A percentile compares a stretch with the other conserved stretches of the same genome.
These are phyloP conservation scores for Mentha longifolia DNA, from an alignment of 257 asterid species.

Conservation along the genomic window DNA sequence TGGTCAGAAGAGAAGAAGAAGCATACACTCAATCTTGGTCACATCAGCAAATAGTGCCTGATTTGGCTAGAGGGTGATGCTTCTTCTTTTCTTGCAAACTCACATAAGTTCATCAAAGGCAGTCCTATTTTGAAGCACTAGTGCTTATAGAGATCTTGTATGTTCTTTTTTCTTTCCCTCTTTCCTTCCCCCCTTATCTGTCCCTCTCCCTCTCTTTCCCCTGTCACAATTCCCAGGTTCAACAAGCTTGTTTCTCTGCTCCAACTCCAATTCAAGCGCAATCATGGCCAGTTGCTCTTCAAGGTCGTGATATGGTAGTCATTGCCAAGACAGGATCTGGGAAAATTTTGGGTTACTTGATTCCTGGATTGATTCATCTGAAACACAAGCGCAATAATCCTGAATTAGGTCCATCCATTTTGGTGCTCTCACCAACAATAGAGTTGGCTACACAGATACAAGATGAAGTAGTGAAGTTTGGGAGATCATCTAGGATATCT, in stretches of 20 bases:
- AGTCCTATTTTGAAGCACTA: slow-evolving; percentile 28
- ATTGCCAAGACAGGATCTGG: slow-evolving; percentile 98
- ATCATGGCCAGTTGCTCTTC: slow-evolving; percentile 91
- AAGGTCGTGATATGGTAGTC: slow-evolving; percentile 89
- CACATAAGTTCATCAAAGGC: too few species aligned
- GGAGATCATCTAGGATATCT: slow-evolving; percentile 74
- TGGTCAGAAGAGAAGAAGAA: slow-evolving; percentile 62
- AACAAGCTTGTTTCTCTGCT: slow-evolving; percentile 83
- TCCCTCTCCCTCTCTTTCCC: background rate
- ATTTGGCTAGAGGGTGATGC: slow-evolving; percentile 55
- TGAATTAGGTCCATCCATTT: slow-evolving; percentile 78
- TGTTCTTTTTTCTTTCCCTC: slow-evolving; percentile 19
- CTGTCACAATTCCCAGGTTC: slow-evolving; percentile 57
- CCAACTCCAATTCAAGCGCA: slow-evolving; percentile 98
- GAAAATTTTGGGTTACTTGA: slow-evolving; percentile 88
- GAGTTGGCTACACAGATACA: slow-evolving; percentile 95
- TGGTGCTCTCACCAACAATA: slow-evolving; percentile 93
- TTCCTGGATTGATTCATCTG: slow-evolving; percentile 87
- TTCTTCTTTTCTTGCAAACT: slow-evolving; percentile 65
- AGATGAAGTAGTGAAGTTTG: slow-evolving; percentile 85
- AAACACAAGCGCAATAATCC: slow-evolving; percentile 62
- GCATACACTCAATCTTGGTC: slow-evolving; percentile 59
- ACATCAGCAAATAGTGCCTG: slow-evolving; percentile 57
- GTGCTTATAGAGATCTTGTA: slow-evolving; percentile 43
- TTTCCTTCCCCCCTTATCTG: too few species aligned